Conservation (phyloP, 2,329 filamentous ascomycete species). For the Alternaria ethzedia region DNA sequence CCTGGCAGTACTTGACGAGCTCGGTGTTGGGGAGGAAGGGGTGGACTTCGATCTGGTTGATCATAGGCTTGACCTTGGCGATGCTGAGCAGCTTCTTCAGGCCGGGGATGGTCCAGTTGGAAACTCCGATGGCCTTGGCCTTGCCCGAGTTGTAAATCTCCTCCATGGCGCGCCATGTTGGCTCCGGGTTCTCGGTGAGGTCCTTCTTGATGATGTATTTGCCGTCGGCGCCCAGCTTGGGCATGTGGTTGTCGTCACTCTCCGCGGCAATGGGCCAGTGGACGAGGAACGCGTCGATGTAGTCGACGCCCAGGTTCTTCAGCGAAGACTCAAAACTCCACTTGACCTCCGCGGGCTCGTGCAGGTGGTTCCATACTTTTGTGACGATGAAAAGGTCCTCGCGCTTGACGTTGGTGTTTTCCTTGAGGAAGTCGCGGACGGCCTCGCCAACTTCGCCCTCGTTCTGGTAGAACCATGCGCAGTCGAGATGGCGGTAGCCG, state of each 20-base stretch:
- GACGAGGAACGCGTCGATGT: constrained; percentile 75
- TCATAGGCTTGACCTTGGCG: constrained; percentile 70
- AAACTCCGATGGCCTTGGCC: constrained; percentile 72
- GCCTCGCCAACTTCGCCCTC: constrained; percentile 73
- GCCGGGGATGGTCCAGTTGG: constrained; percentile 72
- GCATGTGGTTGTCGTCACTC: constrained; percentile 59
- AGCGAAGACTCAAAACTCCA: constrained; percentile 67
- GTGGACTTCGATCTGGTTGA: constrained; percentile 78
- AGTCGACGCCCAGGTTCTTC: constrained; percentile 64
- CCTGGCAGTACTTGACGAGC: constrained; percentile 63
- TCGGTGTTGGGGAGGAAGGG: constrained; percentile 73
- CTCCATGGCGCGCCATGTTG: constrained; percentile 73
- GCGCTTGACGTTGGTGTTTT: constrained; percentile 62
- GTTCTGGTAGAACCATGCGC: constrained; percentile 75
- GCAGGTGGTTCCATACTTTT: constrained; percentile 68
- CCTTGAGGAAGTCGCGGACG: constrained; percentile 63
- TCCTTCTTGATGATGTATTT: constrained; percentile 69
- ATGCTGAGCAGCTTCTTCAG: constrained; percentile 71
- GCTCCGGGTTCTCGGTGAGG: constrained; percentile 70
- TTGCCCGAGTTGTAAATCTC: constrained; percentile 66
- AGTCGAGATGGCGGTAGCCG: constrained; percentile 71
- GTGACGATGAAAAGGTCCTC: constrained; percentile 74
- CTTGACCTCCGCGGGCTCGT: constrained; percentile 65
- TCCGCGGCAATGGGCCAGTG: constrained; percentile 64
- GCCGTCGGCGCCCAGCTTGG: constrained; percentile 62